Base-by-base conservation (phyloP, 495 filamentous ascomycete genomes). In the Podospora tetraspora region DNA sequence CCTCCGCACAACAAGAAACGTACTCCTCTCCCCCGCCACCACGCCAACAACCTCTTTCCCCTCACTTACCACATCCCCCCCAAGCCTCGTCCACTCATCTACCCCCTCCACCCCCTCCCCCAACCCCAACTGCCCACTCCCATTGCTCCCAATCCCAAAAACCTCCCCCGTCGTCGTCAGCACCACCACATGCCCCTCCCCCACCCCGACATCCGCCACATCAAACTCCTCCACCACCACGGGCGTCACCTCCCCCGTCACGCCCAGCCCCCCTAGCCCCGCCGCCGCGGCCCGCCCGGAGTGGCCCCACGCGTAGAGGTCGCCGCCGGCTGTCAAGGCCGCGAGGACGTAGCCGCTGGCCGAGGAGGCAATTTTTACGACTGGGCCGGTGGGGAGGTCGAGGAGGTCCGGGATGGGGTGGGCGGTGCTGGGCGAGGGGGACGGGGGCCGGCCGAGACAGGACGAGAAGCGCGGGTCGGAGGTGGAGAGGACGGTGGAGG, bases 241-340 rank as follows among this genome's bases (percentile, higher is more conserved):
- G 0, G 80, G 79, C 8, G 30, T 73, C 7, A 79, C 78, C 16
- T 66, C 68, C 61, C 68, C 69, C 24, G 74, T 73, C 59, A 80
- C 57, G 8, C 59, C 70, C 52, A 63, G 57, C 6, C 72, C 70
- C 2, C 74, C 23, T 11, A 63, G 56, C 32, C 65, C 30, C 8
- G 60, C 24, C 6, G 57, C 59, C n/a, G 32, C 10, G 27, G 62
- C 32, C 10, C 71, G 66, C 6, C 68, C 68, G 0, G 66, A 56
- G 65, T 76, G 76, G 61, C 90, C 88, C 90, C 90, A 92, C 57
- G 85, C 68, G 74, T 91, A 92, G 4, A 90, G 73, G 72, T 89
- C 88, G 57, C 80, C 74, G 3, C 86, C 85, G 2, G 74, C 71
- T 0, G 85, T 88, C 19, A 92, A 65, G 0, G 88, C 89, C 0